These are phyloP conservation scores for Phytophthora colocasiae DNA, from an alignment of 352 stramenopile genomes.

Conservation along the genomic window DNA sequence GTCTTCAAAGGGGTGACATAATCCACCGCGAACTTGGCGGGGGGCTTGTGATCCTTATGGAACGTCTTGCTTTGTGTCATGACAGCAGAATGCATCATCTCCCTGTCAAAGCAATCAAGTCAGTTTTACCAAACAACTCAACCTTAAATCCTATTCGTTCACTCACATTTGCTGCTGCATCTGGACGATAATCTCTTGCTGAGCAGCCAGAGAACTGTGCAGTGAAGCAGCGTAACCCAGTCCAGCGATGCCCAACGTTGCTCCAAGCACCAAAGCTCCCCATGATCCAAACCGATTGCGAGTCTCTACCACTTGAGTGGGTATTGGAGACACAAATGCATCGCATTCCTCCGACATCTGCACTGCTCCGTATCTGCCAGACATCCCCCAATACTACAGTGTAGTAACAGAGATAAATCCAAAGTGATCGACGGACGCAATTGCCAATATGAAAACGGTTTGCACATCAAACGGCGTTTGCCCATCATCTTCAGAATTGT, in stretches of 20 bases:
- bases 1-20: slow-evolving; percentile 69
- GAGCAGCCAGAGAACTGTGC: slow-evolving; percentile 19
- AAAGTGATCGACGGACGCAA: slow-evolving; percentile 12
- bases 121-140: not conserved
- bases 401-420: not conserved
- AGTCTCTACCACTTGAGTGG: not conserved
- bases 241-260: slow-evolving; percentile 5
- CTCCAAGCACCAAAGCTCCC: slow-evolving; percentile 1
- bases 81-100: not conserved
- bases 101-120: not conserved
- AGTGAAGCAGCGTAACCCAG: slow-evolving; percentile 20
- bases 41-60: slow-evolving; percentile 27
- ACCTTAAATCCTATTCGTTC: not conserved
- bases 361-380: slow-evolving; percentile 18
- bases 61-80: slow-evolving; percentile 1
- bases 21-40: slow-evolving; percentile 65
- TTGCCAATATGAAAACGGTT: not conserved
- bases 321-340: slow-evolving; percentile 2
- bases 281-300: slow-evolving; percentile 8
- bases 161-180: slow-evolving; percentile 31
- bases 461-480: slow-evolving; percentile 21
- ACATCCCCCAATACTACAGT: not conserved
- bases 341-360: slow-evolving; percentile 16
- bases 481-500: slow-evolving; percentile 2
- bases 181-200: slow-evolving; percentile 15